These are phyloP conservation scores for Phenoliferia sp. DNA, from an alignment of 1,284 basidiomycete genomes.

Conservation along the genomic window DNA sequence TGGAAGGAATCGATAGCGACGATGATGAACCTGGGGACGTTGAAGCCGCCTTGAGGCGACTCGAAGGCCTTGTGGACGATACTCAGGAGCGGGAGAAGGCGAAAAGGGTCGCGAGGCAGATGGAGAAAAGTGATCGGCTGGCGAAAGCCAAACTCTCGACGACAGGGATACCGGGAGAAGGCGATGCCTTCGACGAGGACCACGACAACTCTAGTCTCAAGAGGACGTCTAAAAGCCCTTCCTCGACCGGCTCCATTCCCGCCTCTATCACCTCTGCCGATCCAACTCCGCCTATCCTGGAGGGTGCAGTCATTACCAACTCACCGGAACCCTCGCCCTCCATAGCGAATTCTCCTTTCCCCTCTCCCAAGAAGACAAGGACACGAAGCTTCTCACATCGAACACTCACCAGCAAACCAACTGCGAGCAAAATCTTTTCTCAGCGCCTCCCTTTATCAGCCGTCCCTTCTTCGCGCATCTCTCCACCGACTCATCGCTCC, in stretches of 20 bases:
- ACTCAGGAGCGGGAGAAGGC: slow-evolving; percentile 63
- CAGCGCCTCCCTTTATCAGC: not conserved
- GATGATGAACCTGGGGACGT: slow-evolving; percentile 66
- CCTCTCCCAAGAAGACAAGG: not conserved
- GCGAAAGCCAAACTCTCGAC: slow-evolving; percentile 1
- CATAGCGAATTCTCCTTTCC: not conserved
- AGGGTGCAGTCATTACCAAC: not conserved
- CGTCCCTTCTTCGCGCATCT: not conserved
- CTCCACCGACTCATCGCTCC: slow-evolving; percentile 50
- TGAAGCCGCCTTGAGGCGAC: slow-evolving; percentile 65
- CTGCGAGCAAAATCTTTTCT: slow-evolving; percentile 18
- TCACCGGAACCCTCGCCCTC: not conserved
- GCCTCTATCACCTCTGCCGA: not conserved
- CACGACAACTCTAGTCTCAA: not conserved
- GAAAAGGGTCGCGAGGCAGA: slow-evolving; percentile 73
- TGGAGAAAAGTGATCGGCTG: slow-evolving; percentile 56
- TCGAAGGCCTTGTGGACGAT: slow-evolving; percentile 77
- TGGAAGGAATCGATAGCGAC: slow-evolving; percentile 63
- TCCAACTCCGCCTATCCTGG: not conserved
- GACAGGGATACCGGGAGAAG: not conserved
- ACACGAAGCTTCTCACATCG: not conserved
- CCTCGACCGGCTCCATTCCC: not conserved
- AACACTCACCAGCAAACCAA: slow-evolving; percentile 17
- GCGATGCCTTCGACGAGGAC: not conserved
- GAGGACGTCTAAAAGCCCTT: not conserved